These are phyloP conservation scores for Crithidia brevicula DNA, from an alignment of 208 protist species.

Conservation along the genomic window DNA sequence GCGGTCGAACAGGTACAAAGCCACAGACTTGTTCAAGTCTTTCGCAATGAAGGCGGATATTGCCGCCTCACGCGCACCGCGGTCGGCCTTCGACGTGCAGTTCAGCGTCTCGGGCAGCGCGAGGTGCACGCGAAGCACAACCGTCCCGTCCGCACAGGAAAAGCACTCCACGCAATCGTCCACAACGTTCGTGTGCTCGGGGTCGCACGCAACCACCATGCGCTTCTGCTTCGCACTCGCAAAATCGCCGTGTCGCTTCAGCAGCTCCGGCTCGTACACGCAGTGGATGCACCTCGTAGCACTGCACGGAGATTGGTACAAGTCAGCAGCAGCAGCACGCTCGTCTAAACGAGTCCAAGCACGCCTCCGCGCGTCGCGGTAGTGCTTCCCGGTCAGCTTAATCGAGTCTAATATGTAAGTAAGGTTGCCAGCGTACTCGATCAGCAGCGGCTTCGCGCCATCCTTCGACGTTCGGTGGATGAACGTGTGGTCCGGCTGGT, in stretches of 20 bases:
- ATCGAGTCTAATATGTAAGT: background rate
- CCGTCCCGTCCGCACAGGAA: no score
- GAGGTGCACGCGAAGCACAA: background rate
- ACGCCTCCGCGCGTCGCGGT: no score
- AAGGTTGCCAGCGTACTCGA: background rate
- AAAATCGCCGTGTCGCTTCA: background rate
- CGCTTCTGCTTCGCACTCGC: background rate
- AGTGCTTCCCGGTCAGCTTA: no score
- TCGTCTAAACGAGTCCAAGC: no score
- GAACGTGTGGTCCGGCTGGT: background rate
- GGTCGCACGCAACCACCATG: conserved; percentile 2
- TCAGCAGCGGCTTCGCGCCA: background rate
- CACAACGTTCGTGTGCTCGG: background rate
- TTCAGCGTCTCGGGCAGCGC: background rate
- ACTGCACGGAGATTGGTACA: background rate
- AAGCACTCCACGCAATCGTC: conserved; percentile 3
- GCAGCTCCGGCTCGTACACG: background rate
- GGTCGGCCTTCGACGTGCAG: background rate
- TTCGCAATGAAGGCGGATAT: background rate
- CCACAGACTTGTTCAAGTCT: background rate
- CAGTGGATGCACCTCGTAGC: background rate
- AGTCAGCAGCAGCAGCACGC: no score
- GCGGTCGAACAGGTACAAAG: background rate
- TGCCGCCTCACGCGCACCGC: background rate
- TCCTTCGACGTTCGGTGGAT: background rate